phyloP scores from a whole-genome alignment of 306 rosid species.

The Vicia sativa region DNA sequence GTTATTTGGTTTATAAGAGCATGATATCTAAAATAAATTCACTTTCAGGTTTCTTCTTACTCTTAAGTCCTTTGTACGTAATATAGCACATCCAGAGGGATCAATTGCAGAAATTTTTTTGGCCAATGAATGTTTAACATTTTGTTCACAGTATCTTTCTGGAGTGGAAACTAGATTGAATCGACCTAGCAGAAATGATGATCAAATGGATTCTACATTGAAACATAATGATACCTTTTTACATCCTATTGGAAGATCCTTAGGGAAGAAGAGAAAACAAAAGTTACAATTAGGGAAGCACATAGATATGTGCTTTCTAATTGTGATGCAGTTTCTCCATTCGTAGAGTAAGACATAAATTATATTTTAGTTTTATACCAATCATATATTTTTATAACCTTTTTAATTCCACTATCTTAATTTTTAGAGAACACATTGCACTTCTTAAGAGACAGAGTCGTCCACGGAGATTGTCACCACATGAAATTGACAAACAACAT shows the following conservation, averaged over 20 bases:
- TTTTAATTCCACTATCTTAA: too few relatives aligned
- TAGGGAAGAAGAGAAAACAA: background rate
- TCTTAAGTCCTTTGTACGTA: background rate
- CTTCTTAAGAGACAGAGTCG: background rate
- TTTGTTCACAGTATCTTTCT: background rate
- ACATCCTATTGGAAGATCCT: background rate
- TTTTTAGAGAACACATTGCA: slow-evolving; percentile 1
- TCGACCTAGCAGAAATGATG: background rate
- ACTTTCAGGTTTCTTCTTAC: background rate
- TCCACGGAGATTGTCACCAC: background rate
- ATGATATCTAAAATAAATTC: background rate
- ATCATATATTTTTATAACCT: too few relatives aligned
- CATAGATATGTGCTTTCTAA: slow-evolving; percentile 10
- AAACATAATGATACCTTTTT: background rate
- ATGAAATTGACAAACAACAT: background rate
- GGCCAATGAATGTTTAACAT: background rate
- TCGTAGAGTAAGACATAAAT: background rate
- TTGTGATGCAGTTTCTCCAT: background rate
- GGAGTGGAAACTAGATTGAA: slow-evolving; percentile 2
- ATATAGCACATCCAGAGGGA: background rate
- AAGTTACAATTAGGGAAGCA: background rate
- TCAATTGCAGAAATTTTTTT: background rate
- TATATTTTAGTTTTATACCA: background rate
- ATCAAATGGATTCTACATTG: background rate
- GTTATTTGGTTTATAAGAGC: background rate